Percentiles rank a stretch among this genome's conserved stretches.
Evolutionary conservation across 75 land plant species (phyloP).

Genomic region (Pinus tabuliformis): DNA sequence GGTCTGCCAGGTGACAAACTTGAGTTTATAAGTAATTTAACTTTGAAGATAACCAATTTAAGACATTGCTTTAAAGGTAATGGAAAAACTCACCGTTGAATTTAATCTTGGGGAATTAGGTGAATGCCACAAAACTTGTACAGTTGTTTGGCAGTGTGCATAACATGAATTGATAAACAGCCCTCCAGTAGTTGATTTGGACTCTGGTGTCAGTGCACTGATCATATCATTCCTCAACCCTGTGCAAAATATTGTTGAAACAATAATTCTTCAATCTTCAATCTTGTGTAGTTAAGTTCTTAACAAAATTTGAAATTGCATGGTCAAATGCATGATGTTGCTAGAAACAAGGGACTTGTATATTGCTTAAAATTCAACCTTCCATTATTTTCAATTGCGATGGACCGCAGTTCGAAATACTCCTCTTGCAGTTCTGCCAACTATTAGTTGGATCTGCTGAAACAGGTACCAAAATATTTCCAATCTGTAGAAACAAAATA

Average conservation of each 20-base stretch:
- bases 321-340: neutral
- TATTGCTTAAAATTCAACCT: neutral
- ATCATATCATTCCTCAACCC: neutral
- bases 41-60: too few species aligned
- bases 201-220: neutral
- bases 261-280: too few species aligned
- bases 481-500: neutral
- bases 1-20: conserved; percentile 15
- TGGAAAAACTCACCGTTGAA: neutral
- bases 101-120: conserved; percentile 5
- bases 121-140: conserved; percentile 21
- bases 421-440: neutral
- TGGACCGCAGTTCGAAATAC: neutral
- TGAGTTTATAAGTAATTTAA: too few species aligned
- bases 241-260: neutral
- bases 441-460: neutral
- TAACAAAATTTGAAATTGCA: neutral
- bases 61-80: too few species aligned
- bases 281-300: neutral
- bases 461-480: neutral
- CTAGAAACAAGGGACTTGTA: neutral
- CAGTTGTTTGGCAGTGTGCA: conserved; percentile 28
- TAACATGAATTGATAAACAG: conserved; percentile 30
- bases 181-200: neutral
- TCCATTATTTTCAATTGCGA: neutral